phyloP scores from a whole-genome alignment of 805 yeast genomes.

The Debaryomyces tyrocola region DNA sequence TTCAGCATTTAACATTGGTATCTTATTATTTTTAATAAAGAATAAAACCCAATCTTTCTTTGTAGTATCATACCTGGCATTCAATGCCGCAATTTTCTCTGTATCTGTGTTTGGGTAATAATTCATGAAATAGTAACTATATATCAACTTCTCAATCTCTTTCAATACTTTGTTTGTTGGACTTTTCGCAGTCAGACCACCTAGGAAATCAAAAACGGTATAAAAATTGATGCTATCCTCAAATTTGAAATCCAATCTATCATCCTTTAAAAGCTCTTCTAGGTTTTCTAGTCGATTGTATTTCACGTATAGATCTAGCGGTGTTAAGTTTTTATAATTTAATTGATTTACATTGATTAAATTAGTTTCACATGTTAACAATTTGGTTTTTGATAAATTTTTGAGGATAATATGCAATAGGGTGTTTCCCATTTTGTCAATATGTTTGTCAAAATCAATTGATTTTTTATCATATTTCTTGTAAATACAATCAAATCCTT shows the following conservation, averaged over 20 bases:
- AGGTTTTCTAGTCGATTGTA: slow-evolving; percentile 67
- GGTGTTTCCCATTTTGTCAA: slow-evolving; percentile 73
- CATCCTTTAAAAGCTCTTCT: slow-evolving; percentile 46
- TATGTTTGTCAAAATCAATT: slow-evolving; percentile 59
- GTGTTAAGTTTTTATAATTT: slow-evolving; percentile 61
- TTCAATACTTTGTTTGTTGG: slow-evolving; percentile 18
- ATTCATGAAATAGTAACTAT: slow-evolving; percentile 17
- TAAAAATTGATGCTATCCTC: slow-evolving; percentile 36
- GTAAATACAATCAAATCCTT: slow-evolving; percentile 45
- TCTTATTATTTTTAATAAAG: slow-evolving; percentile 13
- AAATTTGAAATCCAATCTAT: slow-evolving; percentile 38
- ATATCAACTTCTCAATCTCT: slow-evolving; percentile 22
- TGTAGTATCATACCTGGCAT: slow-evolving; percentile 33
- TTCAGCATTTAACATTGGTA: slow-evolving; percentile 9
- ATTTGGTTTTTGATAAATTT: slow-evolving; percentile 35
- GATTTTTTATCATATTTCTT: slow-evolving; percentile 38
- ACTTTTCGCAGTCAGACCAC: slow-evolving; percentile 30
- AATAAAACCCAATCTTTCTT: slow-evolving; percentile 35
- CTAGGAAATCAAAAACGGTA: slow-evolving; percentile 39
- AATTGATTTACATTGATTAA: slow-evolving; percentile 53
- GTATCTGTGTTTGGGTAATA: slow-evolving; percentile 17
- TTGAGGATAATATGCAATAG: slow-evolving; percentile 68
- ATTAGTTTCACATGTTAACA: slow-evolving; percentile 27
- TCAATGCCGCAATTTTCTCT: slow-evolving; percentile 23
- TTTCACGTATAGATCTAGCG: slow-evolving; percentile 69